Percentiles rank a stretch among this genome's conserved stretches.
Conservation (phyloP, 306 rosid genomes). For the Cucurbita argyrosperma region DNA sequence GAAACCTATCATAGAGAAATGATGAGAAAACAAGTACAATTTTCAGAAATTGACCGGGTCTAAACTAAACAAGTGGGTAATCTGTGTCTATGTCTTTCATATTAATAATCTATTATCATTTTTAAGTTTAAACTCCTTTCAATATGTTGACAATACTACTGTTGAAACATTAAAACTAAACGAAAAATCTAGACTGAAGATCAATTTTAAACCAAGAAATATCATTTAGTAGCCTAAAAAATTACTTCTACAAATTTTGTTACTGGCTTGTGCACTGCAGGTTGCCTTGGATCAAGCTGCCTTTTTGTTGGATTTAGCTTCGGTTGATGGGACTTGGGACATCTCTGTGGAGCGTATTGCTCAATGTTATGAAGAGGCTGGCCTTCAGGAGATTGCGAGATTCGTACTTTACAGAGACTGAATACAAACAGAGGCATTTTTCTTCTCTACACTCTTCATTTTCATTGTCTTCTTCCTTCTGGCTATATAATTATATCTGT, state of each 20-base stretch:
- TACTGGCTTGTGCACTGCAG: constrained; percentile 22
- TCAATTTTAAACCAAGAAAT: not conserved
- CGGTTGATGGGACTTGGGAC: constrained; percentile 86
- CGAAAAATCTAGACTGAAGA: not conserved
- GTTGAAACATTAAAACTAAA: not conserved
- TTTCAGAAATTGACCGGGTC: no score
- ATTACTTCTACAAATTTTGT: not conserved
- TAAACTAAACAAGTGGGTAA: not conserved
- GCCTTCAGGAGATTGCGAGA: constrained; percentile 51
- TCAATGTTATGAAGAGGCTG: constrained; percentile 63
- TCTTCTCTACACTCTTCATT: not conserved
- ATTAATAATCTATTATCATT: no score
- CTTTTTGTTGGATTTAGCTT: constrained; percentile 78
- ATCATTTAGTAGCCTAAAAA: not conserved
- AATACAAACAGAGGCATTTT: not conserved
- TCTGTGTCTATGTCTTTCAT: not conserved
- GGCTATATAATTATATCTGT: not conserved
- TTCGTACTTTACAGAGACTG: constrained; percentile 52
- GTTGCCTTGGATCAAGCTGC: constrained; percentile 90
- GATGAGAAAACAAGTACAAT: no score
- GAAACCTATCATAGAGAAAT: no score
- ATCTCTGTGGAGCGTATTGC: constrained; percentile 50
- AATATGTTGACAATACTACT: not conserved
- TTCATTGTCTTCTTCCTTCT: not conserved
- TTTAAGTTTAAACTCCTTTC: not conserved